phyloP scores from a whole-genome alignment of 345 rosid genomes.

The Sisymbrium irio region DNA sequence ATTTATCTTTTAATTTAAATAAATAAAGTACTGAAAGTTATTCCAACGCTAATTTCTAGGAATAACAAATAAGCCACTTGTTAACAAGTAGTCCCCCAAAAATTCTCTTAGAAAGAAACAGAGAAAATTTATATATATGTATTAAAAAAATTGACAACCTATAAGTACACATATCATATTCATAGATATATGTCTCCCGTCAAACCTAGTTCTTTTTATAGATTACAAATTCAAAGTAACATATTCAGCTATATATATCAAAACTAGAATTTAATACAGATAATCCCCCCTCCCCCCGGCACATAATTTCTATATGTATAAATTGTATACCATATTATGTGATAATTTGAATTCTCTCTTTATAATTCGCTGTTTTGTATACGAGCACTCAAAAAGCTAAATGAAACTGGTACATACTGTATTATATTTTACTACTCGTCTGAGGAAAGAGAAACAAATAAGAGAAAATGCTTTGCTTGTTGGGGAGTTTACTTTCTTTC shows the following conservation, averaged over 20 bases:
- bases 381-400: neutral
- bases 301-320: no score
- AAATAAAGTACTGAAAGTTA: neutral
- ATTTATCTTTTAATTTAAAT: neutral
- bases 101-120: neutral
- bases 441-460: slow-evolving; percentile 4
- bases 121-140: neutral
- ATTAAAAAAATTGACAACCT: neutral
- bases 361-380: neutral
- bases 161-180: neutral
- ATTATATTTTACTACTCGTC: neutral
- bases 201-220: neutral
- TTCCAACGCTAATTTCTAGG: slow-evolving; percentile 23
- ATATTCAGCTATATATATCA: neutral
- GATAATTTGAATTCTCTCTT: no score
- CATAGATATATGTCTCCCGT: neutral
- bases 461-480: slow-evolving; percentile 35
- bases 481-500: slow-evolving; percentile 11
- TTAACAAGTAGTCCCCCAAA: neutral
- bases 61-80: slow-evolving; percentile 24
- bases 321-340: no score
- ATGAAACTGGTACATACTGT: neutral
- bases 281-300: no score
- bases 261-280: neutral
- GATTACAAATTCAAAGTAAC: neutral